Percentiles rank a stretch among this genome's conserved stretches.
Evolutionary conservation across 2,329 filamentous ascomycete genomes (phyloP).

Genomic region (Dryadomyces sulphureus): DNA sequence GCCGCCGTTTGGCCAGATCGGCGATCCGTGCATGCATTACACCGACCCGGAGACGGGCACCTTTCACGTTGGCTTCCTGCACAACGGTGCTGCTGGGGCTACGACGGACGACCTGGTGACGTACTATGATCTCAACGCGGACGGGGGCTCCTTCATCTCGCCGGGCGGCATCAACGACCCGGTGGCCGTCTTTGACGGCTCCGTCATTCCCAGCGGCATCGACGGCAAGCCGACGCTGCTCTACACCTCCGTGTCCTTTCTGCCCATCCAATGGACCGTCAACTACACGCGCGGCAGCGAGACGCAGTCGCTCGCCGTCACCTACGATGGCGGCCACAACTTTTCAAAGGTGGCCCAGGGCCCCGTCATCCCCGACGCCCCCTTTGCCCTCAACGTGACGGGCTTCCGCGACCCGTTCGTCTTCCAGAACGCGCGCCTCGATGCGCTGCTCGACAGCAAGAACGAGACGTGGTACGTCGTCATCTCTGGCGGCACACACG

Average conservation of each 20-base stretch:
- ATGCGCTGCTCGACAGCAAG: background rate
- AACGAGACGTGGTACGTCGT: background rate
- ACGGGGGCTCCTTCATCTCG: background rate
- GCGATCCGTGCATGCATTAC: constrained; percentile 3
- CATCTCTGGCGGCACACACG: constrained; percentile 1
- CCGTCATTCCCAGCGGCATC: constrained; percentile 1
- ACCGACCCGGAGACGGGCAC: background rate
- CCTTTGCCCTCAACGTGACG: constrained; percentile 1
- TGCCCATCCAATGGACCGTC: constrained; percentile 3
- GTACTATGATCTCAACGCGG: background rate
- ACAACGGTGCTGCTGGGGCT: background rate
- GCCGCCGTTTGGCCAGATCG: constrained; percentile 2
- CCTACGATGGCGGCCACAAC: background rate
- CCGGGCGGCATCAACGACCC: constrained; percentile 2
- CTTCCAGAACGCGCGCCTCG: constrained; percentile 1
- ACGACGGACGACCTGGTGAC: constrained; percentile 3
- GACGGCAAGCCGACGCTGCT: constrained; percentile 1
- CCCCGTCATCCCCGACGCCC: background rate
- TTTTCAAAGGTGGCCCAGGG: background rate
- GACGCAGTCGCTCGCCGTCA: constrained; percentile 1
- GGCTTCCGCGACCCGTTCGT: constrained; percentile 1
- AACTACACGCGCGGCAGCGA: constrained; percentile 12
- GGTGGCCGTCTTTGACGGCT: constrained; percentile 1
- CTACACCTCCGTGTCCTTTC: constrained; percentile 1
- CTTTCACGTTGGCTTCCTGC: constrained; percentile 2